Percentiles rank a stretch among this genome's conserved stretches.
Evolutionary conservation across 2,329 filamentous ascomycete genomes (phyloP).

Genomic region (Apiospora rasikravindrae): DNA sequence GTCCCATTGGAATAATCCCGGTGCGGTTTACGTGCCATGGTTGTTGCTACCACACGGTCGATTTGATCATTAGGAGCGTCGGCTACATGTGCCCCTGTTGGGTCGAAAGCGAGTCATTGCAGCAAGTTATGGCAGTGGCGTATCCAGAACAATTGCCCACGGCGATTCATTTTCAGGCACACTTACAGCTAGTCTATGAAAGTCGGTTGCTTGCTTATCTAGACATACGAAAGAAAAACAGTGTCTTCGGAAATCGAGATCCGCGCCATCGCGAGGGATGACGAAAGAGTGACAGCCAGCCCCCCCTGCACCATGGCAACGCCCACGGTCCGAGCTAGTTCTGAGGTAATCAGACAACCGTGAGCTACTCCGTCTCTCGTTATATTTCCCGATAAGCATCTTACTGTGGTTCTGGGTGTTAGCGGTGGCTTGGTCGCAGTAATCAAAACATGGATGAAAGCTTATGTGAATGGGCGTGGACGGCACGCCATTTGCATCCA

Average conservation of each 20-base stretch:
- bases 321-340: background rate
- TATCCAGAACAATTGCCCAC: background rate
- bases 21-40: background rate
- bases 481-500: background rate
- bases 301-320: background rate
- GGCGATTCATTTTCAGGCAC: background rate
- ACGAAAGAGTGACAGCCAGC: constrained; percentile 10
- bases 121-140: background rate
- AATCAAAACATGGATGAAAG: constrained; percentile 2
- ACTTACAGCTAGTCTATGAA: background rate
- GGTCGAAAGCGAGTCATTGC: background rate
- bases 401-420: background rate
- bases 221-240: background rate
- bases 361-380: background rate
- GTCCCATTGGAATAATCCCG: background rate
- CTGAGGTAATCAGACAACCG: background rate
- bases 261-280: background rate
- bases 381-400: background rate
- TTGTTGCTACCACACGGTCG: background rate
- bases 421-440: background rate
- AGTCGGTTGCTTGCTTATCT: background rate
- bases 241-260: background rate
- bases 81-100: background rate
- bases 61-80: background rate
- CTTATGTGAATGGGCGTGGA: background rate